Conservation (phyloP, 768 basidiomycete species). For the Tulasnella sp. region DNA sequence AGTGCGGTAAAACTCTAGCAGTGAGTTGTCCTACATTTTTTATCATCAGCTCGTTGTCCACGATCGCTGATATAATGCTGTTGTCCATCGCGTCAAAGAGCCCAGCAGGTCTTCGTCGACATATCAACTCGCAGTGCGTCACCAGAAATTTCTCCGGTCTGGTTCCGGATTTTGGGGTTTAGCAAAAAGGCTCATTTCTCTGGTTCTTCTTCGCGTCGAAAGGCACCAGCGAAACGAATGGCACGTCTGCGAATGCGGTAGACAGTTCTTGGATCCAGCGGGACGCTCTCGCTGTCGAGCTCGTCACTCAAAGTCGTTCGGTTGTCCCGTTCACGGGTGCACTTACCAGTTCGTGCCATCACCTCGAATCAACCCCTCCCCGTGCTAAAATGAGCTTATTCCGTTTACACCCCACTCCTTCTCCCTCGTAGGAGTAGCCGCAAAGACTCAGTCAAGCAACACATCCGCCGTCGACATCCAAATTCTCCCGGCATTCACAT, state of each 20-base stretch:
- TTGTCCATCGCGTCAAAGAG: background rate
- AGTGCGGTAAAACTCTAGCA: background rate
- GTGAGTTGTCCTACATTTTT: background rate
- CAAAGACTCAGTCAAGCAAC: background rate
- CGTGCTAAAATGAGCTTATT: no score
- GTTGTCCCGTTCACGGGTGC: background rate
- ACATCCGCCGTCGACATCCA: background rate
- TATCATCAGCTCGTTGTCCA: background rate
- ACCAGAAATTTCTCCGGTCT: background rate
- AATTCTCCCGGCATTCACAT: background rate
- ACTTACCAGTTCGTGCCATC: background rate
- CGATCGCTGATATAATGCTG: background rate
- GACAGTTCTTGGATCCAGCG: background rate
- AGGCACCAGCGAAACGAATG: background rate
- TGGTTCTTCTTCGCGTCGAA: background rate
- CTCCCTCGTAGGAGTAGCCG: background rate
- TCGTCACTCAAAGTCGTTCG: background rate
- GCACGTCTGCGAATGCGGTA: background rate
- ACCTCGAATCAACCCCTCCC: background rate
- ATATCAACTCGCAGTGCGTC: background rate
- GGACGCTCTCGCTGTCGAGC: background rate
- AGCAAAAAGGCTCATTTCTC: background rate
- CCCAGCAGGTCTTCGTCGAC: background rate
- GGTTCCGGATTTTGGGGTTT: background rate
- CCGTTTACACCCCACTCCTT: background rate